Percentiles rank a stretch among this genome's conserved stretches.
Conservation (phyloP, 306 rosid species). For the Medicago lupulina region DNA sequence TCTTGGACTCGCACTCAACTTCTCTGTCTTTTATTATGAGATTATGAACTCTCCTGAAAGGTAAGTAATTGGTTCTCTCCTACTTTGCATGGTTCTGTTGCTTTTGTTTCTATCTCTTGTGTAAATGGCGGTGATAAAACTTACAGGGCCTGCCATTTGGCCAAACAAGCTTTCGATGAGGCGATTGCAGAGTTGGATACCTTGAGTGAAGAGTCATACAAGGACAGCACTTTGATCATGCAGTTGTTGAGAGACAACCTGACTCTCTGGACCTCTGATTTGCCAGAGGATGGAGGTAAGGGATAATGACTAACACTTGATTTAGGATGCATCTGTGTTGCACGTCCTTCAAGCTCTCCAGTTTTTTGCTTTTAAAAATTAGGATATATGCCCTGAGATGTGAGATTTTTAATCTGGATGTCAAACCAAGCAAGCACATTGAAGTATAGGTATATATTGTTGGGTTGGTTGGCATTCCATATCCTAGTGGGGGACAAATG, state of each 20-base stretch:
- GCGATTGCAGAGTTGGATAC: conserved; percentile 99
- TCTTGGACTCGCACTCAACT: conserved; percentile 98
- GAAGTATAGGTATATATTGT: background rate
- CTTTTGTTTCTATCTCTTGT: conserved; percentile 31
- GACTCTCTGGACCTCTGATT: conserved; percentile 99
- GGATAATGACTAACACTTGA: conserved; percentile 17
- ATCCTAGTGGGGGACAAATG: background rate
- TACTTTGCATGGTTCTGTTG: conserved; percentile 12
- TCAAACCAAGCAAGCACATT: no score
- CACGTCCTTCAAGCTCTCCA: no score
- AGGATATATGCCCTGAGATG: no score
- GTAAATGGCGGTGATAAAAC: conserved; percentile 40
- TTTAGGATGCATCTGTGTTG: conserved; percentile 11
- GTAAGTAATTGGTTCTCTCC: conserved; percentile 44
- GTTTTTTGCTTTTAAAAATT: no score
- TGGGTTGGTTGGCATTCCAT: background rate
- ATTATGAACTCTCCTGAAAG: conserved; percentile 98
- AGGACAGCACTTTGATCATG: conserved; percentile 98
- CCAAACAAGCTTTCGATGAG: conserved; percentile 98
- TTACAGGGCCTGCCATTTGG: conserved; percentile 97
- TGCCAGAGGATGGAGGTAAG: conserved; percentile 99
- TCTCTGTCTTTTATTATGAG: conserved; percentile 98
- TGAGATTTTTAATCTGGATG: no score
- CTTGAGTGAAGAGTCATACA: conserved; percentile 97
- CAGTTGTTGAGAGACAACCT: conserved; percentile 98